A percentile compares a stretch with the other conserved stretches of the same genome.
Conservation (phyloP, 345 rosid species). For the Ceriops zippeliana region DNA sequence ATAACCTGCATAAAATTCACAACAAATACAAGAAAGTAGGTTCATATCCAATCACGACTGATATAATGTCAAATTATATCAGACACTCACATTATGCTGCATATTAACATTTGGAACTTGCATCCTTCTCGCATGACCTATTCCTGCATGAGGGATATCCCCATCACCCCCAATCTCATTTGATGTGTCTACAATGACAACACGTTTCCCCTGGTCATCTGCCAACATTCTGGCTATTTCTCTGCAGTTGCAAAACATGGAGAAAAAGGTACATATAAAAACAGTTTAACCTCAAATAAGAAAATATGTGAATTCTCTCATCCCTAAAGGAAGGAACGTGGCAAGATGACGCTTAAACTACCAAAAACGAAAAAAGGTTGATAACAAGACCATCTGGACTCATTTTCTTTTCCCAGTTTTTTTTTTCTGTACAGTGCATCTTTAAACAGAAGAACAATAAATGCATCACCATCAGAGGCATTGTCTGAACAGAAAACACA, state of each 20-base stretch:
- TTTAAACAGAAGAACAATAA: not conserved
- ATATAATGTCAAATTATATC: not conserved
- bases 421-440: not conserved
- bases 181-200: conserved; percentile 82
- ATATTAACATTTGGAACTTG: conserved; percentile 91
- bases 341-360: not conserved
- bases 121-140: conserved; percentile 96
- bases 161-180: conserved; percentile 98
- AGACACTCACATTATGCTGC: conserved; percentile 75
- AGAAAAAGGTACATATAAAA: conserved; percentile 7
- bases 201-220: conserved; percentile 83
- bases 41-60: not conserved
- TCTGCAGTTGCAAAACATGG: conserved; percentile 27
- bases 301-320: not conserved
- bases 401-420: not conserved
- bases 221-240: conserved; percentile 91
- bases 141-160: conserved; percentile 89
- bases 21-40: not conserved
- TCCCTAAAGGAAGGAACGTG: not conserved
- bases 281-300: not conserved
- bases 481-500: not conserved
- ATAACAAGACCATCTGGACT: not conserved
- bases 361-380: not conserved
- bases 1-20: conserved; percentile 54
- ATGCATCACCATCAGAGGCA: not conserved